A percentile compares a stretch with the other conserved stretches of the same genome.
phyloP scores from a whole-genome alignment of 2,329 filamentous ascomycete species.

The Sclerotinia minor region DNA sequence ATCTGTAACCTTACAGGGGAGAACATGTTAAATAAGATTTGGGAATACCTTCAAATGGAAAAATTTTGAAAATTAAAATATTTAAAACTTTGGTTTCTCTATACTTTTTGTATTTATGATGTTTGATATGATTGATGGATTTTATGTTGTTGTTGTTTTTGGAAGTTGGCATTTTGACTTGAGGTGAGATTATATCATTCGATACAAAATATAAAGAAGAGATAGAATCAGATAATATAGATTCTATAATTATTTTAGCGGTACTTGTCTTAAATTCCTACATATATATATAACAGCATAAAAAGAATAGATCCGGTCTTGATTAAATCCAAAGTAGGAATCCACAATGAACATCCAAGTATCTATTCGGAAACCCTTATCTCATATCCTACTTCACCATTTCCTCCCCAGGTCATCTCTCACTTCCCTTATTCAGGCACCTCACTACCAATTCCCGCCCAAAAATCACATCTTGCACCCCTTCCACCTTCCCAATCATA shows the following conservation, averaged over 20 bases:
- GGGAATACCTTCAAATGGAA: neutral
- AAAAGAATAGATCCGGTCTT: neutral
- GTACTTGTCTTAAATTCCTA: neutral
- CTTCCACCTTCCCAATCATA: slow-evolving; percentile 30
- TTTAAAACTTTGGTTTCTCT: neutral
- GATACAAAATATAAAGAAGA: too few species aligned
- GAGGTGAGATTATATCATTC: too few species aligned
- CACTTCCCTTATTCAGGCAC: slow-evolving; percentile 26
- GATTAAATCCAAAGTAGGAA: neutral
- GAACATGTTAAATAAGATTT: too few species aligned
- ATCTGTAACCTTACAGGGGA: too few species aligned
- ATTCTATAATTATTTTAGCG: too few species aligned
- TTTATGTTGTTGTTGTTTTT: too few species aligned
- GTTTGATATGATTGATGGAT: too few species aligned
- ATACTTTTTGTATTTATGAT: neutral
- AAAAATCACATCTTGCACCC: slow-evolving; percentile 30
- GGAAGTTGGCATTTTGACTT: too few species aligned
- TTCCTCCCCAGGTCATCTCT: too few species aligned
- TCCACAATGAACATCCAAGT: neutral
- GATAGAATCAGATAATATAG: too few species aligned
- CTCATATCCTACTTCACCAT: neutral
- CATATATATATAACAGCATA: neutral
- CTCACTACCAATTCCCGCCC: slow-evolving; percentile 23
- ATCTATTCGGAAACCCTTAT: too few species aligned
- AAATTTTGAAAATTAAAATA: too few species aligned